Conservation (phyloP, 805 yeast genomes). For the Kluyveromyces nonfermentans region DNA sequence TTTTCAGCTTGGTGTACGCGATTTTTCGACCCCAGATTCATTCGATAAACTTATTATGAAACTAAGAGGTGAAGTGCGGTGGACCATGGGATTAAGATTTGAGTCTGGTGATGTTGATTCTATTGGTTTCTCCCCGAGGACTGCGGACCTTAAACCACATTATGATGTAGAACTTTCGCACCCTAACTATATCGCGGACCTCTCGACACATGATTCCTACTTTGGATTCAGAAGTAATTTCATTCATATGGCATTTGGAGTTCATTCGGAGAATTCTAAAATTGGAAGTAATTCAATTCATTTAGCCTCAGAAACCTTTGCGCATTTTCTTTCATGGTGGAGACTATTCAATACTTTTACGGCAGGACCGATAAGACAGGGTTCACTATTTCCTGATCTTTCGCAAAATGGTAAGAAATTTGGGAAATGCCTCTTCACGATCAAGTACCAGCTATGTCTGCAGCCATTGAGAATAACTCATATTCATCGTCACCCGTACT, state of each 20-base stretch:
- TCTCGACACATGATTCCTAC: slow-evolving; percentile 47
- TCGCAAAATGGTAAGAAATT: slow-evolving; percentile 44
- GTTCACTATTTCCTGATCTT: slow-evolving; percentile 50
- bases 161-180: slow-evolving; percentile 51
- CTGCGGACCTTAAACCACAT: slow-evolving; percentile 46
- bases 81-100: slow-evolving; percentile 69
- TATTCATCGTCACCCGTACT: slow-evolving; percentile 50
- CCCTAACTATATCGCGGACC: slow-evolving; percentile 39
- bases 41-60: slow-evolving; percentile 46
- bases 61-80: slow-evolving; percentile 57
- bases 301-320: slow-evolving; percentile 58
- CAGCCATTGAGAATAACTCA: slow-evolving; percentile 65
- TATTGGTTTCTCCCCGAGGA: slow-evolving; percentile 35
- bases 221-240: slow-evolving; percentile 53
- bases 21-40: slow-evolving; percentile 21
- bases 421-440: slow-evolving; percentile 59
- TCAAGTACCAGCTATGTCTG: slow-evolving; percentile 62
- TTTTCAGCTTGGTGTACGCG: slow-evolving; percentile 50
- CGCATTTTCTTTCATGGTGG: slow-evolving; percentile 80
- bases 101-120: slow-evolving; percentile 45
- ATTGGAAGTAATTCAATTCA: slow-evolving; percentile 55
- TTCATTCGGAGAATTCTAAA: slow-evolving; percentile 27
- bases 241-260: slow-evolving; percentile 43
- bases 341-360: slow-evolving; percentile 61
- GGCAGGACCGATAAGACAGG: slow-evolving; percentile 69